Evolutionary conservation across 2,329 filamentous ascomycete species (phyloP).

Genomic region (Clarireedia monteithiana): DNA sequence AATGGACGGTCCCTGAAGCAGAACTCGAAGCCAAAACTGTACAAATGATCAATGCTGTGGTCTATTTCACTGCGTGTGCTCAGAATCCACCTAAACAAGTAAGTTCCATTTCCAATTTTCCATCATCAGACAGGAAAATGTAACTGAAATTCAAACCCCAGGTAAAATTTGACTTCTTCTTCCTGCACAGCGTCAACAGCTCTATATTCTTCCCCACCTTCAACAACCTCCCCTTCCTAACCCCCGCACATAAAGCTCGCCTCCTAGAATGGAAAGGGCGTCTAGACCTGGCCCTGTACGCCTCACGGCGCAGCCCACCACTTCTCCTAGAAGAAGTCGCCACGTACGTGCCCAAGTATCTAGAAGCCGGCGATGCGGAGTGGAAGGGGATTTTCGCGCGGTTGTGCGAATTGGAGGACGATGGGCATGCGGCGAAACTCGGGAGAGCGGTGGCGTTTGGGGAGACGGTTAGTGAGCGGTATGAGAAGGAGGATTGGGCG

Average conservation of each 20-base stretch:
- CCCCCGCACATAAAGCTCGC: conserved; percentile 52
- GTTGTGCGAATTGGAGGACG: conserved; percentile 50
- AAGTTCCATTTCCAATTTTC: neutral
- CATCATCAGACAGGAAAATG: neutral
- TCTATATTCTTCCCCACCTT: conserved; percentile 67
- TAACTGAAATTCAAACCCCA: neutral
- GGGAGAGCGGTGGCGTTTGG: conserved; percentile 62
- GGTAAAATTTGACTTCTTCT: conserved; percentile 76
- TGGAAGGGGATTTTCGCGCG: conserved; percentile 37
- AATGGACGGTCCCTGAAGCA: conserved; percentile 50
- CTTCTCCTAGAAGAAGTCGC: conserved; percentile 52
- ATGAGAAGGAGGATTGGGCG: conserved; percentile 40
- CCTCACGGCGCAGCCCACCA: conserved; percentile 55
- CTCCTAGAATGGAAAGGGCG: conserved; percentile 79
- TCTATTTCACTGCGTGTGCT: conserved; percentile 42
- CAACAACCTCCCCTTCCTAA: conserved; percentile 52
- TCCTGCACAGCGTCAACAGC: conserved; percentile 69
- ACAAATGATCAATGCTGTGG: conserved; percentile 62
- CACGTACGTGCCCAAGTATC: conserved; percentile 44
- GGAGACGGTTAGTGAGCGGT: conserved; percentile 42
- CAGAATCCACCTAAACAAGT: conserved; percentile 52
- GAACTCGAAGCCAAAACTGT: conserved; percentile 41
- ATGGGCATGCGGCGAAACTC: conserved; percentile 77
- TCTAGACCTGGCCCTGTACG: conserved; percentile 66
- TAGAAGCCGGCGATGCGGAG: conserved; percentile 20